Percentiles rank a stretch among this genome's conserved stretches.
Conservation (phyloP, 257 asterid genomes). For the Hygrophila difformis region DNA sequence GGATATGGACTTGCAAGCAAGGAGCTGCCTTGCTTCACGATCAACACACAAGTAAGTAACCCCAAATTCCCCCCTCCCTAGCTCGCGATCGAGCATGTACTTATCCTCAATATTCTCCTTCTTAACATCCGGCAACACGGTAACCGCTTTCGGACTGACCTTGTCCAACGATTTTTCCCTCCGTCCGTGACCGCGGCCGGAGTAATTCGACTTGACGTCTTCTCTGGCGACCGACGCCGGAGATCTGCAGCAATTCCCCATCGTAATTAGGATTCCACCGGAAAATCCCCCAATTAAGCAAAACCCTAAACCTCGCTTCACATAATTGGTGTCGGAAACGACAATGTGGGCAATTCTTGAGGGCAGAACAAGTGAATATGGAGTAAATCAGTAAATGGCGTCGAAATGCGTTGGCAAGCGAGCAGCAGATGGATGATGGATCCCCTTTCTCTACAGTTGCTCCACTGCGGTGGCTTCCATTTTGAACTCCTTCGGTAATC, state of each 20-base stretch:
- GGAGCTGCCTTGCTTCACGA: constrained; percentile 56
- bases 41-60: constrained; percentile 90
- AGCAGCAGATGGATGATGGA: too few relatives aligned
- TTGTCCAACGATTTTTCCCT: constrained; percentile 42
- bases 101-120: constrained; percentile 67
- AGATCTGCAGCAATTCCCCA: constrained; percentile 90
- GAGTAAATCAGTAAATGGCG: too few relatives aligned
- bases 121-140: constrained; percentile 47
- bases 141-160: constrained; percentile 40
- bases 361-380: too few relatives aligned
- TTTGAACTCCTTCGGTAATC: too few relatives aligned
- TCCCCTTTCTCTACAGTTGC: too few relatives aligned
- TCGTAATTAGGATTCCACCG: neutral
- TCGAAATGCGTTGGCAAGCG: constrained; percentile 2
- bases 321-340: too few relatives aligned
- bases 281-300: neutral
- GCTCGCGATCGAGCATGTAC: constrained; percentile 63
- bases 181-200: constrained; percentile 66
- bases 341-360: too few relatives aligned
- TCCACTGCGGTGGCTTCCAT: too few relatives aligned
- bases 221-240: constrained; percentile 92
- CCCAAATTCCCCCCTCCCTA: constrained; percentile 92
- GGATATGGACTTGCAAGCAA: constrained; percentile 97
- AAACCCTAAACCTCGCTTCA: too few relatives aligned
- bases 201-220: constrained; percentile 70